These are phyloP conservation scores for Hyphopichia khmerensis DNA, from an alignment of 1,139 yeast genomes.

Conservation along the genomic window DNA sequence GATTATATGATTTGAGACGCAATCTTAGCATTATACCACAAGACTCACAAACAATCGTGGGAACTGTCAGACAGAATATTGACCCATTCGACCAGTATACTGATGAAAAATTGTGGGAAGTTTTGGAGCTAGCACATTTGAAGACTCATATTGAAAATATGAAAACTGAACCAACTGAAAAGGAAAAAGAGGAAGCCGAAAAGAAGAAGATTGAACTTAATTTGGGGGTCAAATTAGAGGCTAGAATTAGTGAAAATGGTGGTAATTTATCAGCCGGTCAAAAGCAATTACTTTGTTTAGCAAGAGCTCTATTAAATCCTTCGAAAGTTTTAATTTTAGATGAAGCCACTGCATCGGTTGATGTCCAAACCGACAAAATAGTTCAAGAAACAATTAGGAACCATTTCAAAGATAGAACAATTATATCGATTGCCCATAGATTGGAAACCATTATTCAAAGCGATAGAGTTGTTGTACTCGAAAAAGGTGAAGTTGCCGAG, in stretches of 20 bases:
- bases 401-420: slow-evolving; percentile 23
- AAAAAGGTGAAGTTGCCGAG: slow-evolving; percentile 21
- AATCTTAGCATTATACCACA: slow-evolving; percentile 32
- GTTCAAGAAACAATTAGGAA: slow-evolving; percentile 23
- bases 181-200: slow-evolving; percentile 15
- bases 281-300: slow-evolving; percentile 20
- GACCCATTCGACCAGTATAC: slow-evolving; percentile 24
- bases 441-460: slow-evolving; percentile 26
- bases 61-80: slow-evolving; percentile 27
- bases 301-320: slow-evolving; percentile 19
- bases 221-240: slow-evolving; percentile 15
- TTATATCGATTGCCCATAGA: slow-evolving; percentile 26
- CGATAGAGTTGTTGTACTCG: slow-evolving; percentile 24
- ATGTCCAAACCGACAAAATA: slow-evolving; percentile 25
- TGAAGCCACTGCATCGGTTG: slow-evolving; percentile 28
- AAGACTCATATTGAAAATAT: slow-evolving; percentile 26
- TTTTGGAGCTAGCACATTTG: slow-evolving; percentile 27
- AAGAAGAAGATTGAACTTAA: slow-evolving; percentile 12
- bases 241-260: slow-evolving; percentile 18
- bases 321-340: slow-evolving; percentile 22
- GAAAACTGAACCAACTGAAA: slow-evolving; percentile 23
- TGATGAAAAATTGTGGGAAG: slow-evolving; percentile 28
- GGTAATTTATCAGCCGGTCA: slow-evolving; percentile 22
- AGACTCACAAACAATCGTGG: slow-evolving; percentile 30
- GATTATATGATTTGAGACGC: slow-evolving; percentile 27